Conservation (phyloP, 192 early-diverging fungal species). For the Umbelopsis sp. region DNA sequence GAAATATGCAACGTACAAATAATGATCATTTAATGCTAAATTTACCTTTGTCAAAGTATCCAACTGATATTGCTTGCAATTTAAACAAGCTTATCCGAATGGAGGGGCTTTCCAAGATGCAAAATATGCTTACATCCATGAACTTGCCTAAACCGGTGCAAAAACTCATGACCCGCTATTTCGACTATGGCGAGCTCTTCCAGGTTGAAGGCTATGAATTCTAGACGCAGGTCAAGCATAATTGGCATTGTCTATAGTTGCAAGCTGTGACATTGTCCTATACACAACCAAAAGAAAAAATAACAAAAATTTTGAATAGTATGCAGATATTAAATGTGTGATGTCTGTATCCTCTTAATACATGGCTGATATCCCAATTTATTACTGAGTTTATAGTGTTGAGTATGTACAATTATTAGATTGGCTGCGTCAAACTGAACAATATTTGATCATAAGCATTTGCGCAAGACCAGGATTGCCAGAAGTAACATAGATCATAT, state of each 20-base stretch:
- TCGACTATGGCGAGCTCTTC: conserved; percentile 73
- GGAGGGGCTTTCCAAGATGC: conserved; percentile 92
- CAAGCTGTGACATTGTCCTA: no score
- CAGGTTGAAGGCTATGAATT: conserved; percentile 69
- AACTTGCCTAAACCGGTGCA: conserved; percentile 80
- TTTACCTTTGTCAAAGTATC: conserved; percentile 60
- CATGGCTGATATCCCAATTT: background rate
- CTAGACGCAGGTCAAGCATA: conserved; percentile 35
- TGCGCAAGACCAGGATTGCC: conserved; percentile 76
- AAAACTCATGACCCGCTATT: conserved; percentile 73
- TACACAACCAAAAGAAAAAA: no score
- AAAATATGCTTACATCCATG: conserved; percentile 87
- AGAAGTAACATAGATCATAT: conserved; percentile 74
- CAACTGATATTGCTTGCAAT: conserved; percentile 81
- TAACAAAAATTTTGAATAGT: no score
- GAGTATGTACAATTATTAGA: background rate
- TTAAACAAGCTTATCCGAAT: conserved; percentile 83
- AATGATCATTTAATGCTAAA: background rate
- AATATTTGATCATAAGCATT: conserved; percentile 73
- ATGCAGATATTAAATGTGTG: no score
- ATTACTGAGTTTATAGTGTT: background rate
- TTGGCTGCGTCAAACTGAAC: conserved; percentile 58
- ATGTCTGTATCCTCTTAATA: no score
- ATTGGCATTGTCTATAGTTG: no score
- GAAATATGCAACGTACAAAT: background rate